Evolutionary conservation across 140 eudicot genomes (phyloP).

Genomic region (Eryngium alpinum): DNA sequence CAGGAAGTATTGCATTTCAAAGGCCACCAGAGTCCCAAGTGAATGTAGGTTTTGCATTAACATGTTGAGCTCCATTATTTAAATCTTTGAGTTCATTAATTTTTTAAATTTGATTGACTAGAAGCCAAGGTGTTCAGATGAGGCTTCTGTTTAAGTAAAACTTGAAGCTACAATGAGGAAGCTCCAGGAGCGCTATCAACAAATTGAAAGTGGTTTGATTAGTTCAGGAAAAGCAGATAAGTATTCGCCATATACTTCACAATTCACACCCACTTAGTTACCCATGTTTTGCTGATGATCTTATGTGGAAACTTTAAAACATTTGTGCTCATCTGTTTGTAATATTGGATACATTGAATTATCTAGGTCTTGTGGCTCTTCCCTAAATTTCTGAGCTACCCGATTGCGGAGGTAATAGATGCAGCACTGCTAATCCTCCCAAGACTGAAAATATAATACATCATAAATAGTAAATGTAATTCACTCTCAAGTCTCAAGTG

Average conservation of each 20-base stretch:
- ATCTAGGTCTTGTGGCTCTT: too few species aligned
- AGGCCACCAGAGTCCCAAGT: slow-evolving; percentile 43
- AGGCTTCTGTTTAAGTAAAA: slow-evolving; percentile 38
- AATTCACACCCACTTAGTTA: too few species aligned
- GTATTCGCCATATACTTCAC: too few species aligned
- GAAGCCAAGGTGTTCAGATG: slow-evolving; percentile 41
- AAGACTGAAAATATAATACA: background rate
- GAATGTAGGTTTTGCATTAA: slow-evolving; percentile 31
- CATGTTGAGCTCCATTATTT: background rate
- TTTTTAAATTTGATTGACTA: slow-evolving; percentile 17
- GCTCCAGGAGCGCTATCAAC: slow-evolving; percentile 85
- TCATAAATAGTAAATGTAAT: background rate
- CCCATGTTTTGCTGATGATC: background rate
- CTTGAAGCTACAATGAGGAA: slow-evolving; percentile 85
- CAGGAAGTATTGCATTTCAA: slow-evolving; percentile 26
- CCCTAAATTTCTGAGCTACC: background rate
- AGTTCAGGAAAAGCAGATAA: too few species aligned
- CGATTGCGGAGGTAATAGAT: background rate
- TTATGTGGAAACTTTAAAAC: background rate
- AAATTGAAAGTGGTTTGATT: slow-evolving; percentile 65
- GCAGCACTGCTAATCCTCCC: background rate
- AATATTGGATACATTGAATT: too few species aligned
- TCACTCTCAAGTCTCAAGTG: background rate
- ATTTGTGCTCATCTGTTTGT: too few species aligned
- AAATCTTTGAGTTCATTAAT: background rate